A percentile compares a stretch with the other conserved stretches of the same genome.
Conservation (phyloP, 148 eudicot species). For the Simmondsia chinensis region DNA sequence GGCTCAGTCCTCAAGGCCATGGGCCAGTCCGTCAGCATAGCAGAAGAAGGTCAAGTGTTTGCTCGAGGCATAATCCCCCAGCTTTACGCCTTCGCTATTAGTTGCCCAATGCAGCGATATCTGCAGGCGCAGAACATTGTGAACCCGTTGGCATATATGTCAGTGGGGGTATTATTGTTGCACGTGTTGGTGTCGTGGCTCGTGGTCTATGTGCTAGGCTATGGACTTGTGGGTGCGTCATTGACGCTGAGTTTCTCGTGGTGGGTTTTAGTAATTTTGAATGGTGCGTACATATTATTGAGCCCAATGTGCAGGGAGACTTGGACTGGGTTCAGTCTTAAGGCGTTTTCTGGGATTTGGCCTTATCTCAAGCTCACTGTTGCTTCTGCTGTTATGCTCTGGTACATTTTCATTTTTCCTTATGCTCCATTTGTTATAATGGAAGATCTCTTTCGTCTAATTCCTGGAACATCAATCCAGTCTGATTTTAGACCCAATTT, state of each 20-base stretch:
- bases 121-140: constrained; percentile 58
- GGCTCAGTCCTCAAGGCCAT: constrained; percentile 25
- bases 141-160: constrained; percentile 54
- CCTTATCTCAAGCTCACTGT: constrained; percentile 51
- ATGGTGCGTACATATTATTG: constrained; percentile 24
- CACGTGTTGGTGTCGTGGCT: constrained; percentile 41
- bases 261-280: constrained; percentile 45
- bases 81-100: constrained; percentile 42
- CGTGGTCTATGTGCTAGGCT: constrained; percentile 30
- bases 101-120: constrained; percentile 44
- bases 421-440: background rate
- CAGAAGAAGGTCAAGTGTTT: constrained; percentile 35
- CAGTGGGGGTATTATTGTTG: constrained; percentile 34
- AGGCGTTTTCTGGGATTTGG: constrained; percentile 44
- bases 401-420: constrained; percentile 13
- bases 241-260: constrained; percentile 44
- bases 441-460: too few species aligned
- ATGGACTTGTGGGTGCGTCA: constrained; percentile 42
- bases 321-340: constrained; percentile 39
- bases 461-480: too few species aligned
- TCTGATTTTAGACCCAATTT: too few species aligned
- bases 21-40: constrained; percentile 34
- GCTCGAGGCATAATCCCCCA: constrained; percentile 42
- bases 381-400: constrained; percentile 52
- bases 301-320: constrained; percentile 39